Evolutionary conservation across 106 monocot species (phyloP).

Genomic region (Phalaenopsis aphrodite): DNA sequence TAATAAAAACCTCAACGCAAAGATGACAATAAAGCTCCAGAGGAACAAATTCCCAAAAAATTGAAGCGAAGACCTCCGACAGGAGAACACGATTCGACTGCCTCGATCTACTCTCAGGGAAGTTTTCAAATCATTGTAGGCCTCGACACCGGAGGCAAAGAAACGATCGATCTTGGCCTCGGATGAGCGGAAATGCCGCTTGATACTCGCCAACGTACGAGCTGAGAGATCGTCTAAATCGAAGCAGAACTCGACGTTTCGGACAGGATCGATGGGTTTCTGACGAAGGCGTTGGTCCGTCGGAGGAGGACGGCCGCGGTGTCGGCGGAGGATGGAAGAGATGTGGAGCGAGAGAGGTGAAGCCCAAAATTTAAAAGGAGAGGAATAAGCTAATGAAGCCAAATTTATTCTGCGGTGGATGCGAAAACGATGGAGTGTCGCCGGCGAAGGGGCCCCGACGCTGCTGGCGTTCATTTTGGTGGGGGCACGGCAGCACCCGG

Average conservation of each 20-base stretch:
- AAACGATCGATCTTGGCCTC: slow-evolving; percentile 24
- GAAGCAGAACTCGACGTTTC: slow-evolving; percentile 28
- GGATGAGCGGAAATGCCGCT: slow-evolving; percentile 12
- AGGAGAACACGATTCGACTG: slow-evolving; percentile 59
- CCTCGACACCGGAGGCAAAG: slow-evolving; percentile 42
- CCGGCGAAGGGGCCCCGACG: neutral
- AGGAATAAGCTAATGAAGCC: neutral
- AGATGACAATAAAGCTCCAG: slow-evolving; percentile 22
- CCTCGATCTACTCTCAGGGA: slow-evolving; percentile 38
- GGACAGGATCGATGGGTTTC: slow-evolving; percentile 12
- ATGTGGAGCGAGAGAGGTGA: neutral
- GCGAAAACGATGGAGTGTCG: neutral
- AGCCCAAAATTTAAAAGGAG: neutral
- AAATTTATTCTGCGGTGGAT: neutral
- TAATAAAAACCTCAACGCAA: slow-evolving; percentile 23
- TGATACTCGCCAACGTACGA: slow-evolving; percentile 13
- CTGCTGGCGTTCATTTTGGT: neutral
- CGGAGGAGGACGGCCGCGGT: neutral
- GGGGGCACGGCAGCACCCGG: neutral
- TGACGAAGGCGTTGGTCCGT: neutral
- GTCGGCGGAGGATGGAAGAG: slow-evolving; percentile 3
- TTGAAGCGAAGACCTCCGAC: slow-evolving; percentile 47
- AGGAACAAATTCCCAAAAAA: slow-evolving; percentile 38
- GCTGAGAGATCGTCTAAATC: slow-evolving; percentile 26
- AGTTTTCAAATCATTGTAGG: slow-evolving; percentile 44